phyloP scores from a whole-genome alignment of 1,284 basidiomycete genomes.

The Stereum hirsutum region DNA sequence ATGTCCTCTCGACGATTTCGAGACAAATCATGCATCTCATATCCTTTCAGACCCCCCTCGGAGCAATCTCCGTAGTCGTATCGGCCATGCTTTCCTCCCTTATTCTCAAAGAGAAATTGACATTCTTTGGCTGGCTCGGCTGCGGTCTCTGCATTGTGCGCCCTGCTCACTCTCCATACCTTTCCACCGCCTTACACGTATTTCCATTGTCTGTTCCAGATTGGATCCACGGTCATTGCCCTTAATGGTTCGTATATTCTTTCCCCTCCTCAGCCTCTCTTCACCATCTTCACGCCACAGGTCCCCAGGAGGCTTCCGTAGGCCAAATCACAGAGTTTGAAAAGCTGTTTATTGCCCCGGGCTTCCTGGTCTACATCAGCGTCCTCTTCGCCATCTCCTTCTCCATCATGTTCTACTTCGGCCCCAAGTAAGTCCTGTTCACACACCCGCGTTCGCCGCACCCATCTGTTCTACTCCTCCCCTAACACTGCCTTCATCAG shows the following conservation, averaged over 20 bases:
- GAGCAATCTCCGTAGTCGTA: constrained; percentile 92
- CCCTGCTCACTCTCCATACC: constrained; percentile 5
- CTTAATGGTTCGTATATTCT: constrained; percentile 45
- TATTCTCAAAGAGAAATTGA: constrained; percentile 88
- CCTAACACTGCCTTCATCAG: constrained; percentile 23
- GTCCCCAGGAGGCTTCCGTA: constrained; percentile 74
- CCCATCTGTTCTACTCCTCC: neutral
- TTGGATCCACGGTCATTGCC: constrained; percentile 84
- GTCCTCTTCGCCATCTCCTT: constrained; percentile 56
- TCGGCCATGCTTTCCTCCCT: constrained; percentile 91
- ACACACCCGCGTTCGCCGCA: neutral
- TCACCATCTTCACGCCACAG: constrained; percentile 24
- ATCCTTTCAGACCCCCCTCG: constrained; percentile 74
- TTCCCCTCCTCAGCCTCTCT: neutral
- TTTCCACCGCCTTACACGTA: neutral
- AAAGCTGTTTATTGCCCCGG: constrained; percentile 76
- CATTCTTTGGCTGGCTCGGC: constrained; percentile 90
- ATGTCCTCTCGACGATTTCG: constrained; percentile 22
- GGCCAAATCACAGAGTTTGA: constrained; percentile 79
- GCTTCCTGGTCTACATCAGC: constrained; percentile 76
- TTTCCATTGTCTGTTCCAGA: no score
- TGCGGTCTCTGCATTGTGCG: constrained; percentile 81
- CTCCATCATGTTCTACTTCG: constrained; percentile 72
- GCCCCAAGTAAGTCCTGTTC: constrained; percentile 44
- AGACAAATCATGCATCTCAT: neutral